Conservation (phyloP, 345 rosid species). For the Theobroma cacao region DNA sequence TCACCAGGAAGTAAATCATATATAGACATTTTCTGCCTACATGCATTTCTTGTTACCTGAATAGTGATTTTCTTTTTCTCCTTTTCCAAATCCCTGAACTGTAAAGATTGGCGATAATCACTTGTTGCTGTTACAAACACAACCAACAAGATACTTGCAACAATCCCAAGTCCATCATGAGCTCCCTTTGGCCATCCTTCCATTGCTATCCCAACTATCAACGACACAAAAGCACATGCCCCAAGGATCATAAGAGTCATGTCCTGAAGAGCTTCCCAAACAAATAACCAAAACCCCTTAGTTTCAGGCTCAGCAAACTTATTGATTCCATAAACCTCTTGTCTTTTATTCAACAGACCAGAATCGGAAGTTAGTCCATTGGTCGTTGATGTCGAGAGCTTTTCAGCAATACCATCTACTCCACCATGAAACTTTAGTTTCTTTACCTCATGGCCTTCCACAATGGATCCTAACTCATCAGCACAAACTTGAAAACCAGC, state of each 20-base stretch:
- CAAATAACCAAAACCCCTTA: conserved; percentile 71
- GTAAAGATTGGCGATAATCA: conserved; percentile 89
- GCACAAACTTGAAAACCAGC: conserved; percentile 83
- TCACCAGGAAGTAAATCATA: conserved; percentile 89
- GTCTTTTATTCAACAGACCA: conserved; percentile 43
- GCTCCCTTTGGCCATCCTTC: conserved; percentile 98
- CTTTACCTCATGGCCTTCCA: conserved; percentile 77
- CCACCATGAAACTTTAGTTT: conserved; percentile 78
- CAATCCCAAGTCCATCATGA: conserved; percentile 93
- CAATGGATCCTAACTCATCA: conserved; percentile 82
- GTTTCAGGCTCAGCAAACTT: conserved; percentile 71
- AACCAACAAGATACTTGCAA: conserved; percentile 77
- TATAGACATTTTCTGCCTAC: conserved; percentile 82
- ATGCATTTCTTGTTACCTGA: conserved; percentile 81
- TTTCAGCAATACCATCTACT: conserved; percentile 59
- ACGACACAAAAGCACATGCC: conserved; percentile 77
- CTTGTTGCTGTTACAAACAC: conserved; percentile 87
- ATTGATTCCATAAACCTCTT: conserved; percentile 75
- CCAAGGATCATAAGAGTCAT: conserved; percentile 95
- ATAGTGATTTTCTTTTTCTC: conserved; percentile 86
- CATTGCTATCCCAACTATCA: conserved; percentile 83
- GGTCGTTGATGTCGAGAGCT: conserved; percentile 54
- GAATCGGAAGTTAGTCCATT: conserved; percentile 51
- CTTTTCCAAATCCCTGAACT: conserved; percentile 81
- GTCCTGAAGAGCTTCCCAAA: conserved; percentile 96